Base-by-base conservation (phyloP, 169 alveolate genomes). In the Haemoproteus tartakovskyi region DNA sequence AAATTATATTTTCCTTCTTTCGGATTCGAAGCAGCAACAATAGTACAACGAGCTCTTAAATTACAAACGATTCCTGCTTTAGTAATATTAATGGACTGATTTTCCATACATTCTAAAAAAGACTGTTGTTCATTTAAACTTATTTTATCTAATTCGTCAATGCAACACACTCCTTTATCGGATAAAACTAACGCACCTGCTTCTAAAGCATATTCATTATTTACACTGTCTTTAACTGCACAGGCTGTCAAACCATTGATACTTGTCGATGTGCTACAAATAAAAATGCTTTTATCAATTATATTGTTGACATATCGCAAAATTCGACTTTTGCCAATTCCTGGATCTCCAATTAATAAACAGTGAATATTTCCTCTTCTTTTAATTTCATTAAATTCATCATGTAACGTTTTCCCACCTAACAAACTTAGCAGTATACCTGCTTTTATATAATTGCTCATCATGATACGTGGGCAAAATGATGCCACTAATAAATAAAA, bases 31-130 rank as follows among this genome's bases (percentile, higher is more conserved):
- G 94, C 92, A 37, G 93, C 94, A n/a, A 90, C 48, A 11, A 90
- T 82, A 1, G 91, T 80, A 26, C 94, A 90, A 11, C 89, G 86
- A 38, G 92, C 80, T 52, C 47, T 50, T 60, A 85, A 52, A 24
- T 78, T 67, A 57, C 86, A 78, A 8, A 80, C 87, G 1, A 85
- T 62, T 1, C 94, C 92, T 16, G 89, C 98, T 82, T 95, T 95
- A 18, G 97, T 97, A 36, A 95, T 94, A 11, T 96, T 91, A 14
- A 96, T 90, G 14, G 97, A 89, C 87, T 95, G 92, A 63, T 96
- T 93, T 85, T 96, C 99, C 97, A 96, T 95, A 11, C 98, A 98
- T 90, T 96, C 98, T 40, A 89, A 95, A n/a, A 95, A 79, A 36
- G 95, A 89, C 16, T 90, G 91, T 80, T 91, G 89, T 45, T 92